Conservation (phyloP, 106 monocot genomes). For the Dendrobium officinale region DNA sequence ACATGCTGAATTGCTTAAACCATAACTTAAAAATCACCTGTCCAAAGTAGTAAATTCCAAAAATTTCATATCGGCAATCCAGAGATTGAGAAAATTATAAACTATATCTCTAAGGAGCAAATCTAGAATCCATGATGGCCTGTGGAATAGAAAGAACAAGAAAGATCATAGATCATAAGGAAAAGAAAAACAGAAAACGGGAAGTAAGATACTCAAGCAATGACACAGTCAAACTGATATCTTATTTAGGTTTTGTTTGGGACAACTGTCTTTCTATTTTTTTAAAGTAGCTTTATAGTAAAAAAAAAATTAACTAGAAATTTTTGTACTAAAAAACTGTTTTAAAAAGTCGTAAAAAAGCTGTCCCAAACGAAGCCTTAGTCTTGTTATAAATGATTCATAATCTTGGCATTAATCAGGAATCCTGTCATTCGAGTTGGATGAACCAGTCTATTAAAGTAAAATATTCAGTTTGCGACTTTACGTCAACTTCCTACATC, state of each 20-base stretch:
- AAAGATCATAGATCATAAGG: not conserved
- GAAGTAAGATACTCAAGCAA: not conserved
- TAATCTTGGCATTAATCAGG: not conserved
- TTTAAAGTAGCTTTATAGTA: no score
- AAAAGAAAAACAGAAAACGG: not conserved
- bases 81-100: not conserved
- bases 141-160: not conserved
- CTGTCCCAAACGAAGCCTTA: no score
- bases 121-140: slow-evolving; percentile 2
- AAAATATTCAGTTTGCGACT: not conserved
- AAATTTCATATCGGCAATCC: slow-evolving; percentile 65
- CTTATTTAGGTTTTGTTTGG: not conserved
- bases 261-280: no score
- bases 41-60: slow-evolving; percentile 74
- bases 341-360: no score
- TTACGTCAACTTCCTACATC: not conserved
- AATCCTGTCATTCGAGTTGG: not conserved
- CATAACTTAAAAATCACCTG: slow-evolving; percentile 32
- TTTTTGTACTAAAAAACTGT: no score
- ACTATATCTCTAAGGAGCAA: not conserved
- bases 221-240: not conserved
- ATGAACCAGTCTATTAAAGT: not conserved
- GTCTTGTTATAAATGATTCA: not conserved
- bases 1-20: not conserved
- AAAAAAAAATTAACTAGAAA: no score